Percentiles rank a stretch among this genome's conserved stretches.
Conservation (phyloP, 495 filamentous ascomycete species). For the Schizothecium vesticola region DNA sequence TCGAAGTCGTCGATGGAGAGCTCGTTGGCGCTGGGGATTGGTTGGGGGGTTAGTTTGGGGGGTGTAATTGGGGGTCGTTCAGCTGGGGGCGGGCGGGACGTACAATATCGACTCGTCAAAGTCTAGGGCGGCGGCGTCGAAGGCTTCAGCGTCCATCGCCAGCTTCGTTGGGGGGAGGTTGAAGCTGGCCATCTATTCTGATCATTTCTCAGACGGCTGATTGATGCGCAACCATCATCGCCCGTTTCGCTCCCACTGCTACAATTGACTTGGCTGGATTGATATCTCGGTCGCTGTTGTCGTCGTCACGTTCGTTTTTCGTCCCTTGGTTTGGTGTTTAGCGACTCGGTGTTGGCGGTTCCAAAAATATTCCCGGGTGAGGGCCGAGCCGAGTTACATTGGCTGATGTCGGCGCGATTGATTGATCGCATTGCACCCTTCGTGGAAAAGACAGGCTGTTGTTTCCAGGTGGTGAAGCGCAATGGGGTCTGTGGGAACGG, state of each 20-base stretch:
- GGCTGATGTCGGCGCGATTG: too few species aligned
- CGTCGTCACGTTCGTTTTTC: too few species aligned
- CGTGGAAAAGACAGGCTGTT: too few species aligned
- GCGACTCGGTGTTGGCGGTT: too few species aligned
- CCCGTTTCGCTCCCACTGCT: too few species aligned
- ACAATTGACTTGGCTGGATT: slow-evolving; percentile 2
- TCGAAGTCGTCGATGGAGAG: slow-evolving; percentile 54
- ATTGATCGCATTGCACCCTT: too few species aligned
- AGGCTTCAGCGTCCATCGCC: slow-evolving; percentile 32
- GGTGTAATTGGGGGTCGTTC: neutral
- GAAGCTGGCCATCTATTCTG: slow-evolving; percentile 40
- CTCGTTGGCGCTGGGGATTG: slow-evolving; percentile 35
- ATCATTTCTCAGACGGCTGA: neutral
- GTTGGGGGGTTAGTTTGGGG: slow-evolving; percentile 5
- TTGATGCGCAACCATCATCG: slow-evolving; percentile 28
- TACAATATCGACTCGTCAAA: slow-evolving; percentile 47
- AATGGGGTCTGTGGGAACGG: too few species aligned
- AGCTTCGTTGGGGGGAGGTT: slow-evolving; percentile 43
- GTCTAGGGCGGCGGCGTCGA: slow-evolving; percentile 27
- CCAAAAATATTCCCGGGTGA: too few species aligned
- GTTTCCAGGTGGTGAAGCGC: too few species aligned
- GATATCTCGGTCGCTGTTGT: neutral
- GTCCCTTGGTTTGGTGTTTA: too few species aligned
- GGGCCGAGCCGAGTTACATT: too few species aligned
- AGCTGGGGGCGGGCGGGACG: slow-evolving; percentile 9